These are phyloP conservation scores for Fulvia fulva DNA, from an alignment of 2,329 filamentous ascomycete species.

Conservation along the genomic window DNA sequence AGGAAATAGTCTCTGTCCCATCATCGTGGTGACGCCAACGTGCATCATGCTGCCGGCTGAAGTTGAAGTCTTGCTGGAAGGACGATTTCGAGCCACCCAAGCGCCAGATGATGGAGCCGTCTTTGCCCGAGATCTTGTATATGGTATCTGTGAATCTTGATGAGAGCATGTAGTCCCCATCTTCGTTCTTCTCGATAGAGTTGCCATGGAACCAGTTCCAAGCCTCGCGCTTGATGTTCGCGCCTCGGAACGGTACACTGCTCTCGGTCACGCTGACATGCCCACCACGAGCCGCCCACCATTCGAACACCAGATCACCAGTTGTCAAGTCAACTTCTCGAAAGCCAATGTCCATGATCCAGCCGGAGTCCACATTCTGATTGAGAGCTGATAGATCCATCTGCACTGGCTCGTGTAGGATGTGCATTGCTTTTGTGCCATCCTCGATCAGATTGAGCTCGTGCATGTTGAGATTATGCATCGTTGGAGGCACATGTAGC, in stretches of 20 bases:
- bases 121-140: slow-evolving; percentile 34
- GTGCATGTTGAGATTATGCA: slow-evolving; percentile 34
- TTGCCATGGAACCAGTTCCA: slow-evolving; percentile 34
- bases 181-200: slow-evolving; percentile 36
- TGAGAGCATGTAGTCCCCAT: slow-evolving; percentile 38
- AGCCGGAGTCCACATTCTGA: slow-evolving; percentile 19
- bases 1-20: slow-evolving; percentile 6
- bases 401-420: slow-evolving; percentile 11
- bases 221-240: not conserved
- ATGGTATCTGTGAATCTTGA: slow-evolving; percentile 37
- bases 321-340: slow-evolving; percentile 33
- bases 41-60: slow-evolving; percentile 16
- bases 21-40: slow-evolving; percentile 4
- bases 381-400: slow-evolving; percentile 28
- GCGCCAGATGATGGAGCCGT: slow-evolving; percentile 36
- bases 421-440: slow-evolving; percentile 15
- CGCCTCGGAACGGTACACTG: slow-evolving; percentile 4
- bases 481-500: not conserved
- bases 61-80: slow-evolving; percentile 9
- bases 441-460: slow-evolving; percentile 35
- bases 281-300: slow-evolving; percentile 30
- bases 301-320: slow-evolving; percentile 33
- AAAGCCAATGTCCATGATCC: slow-evolving; percentile 10
- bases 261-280: slow-evolving; percentile 35
- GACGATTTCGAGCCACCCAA: slow-evolving; percentile 30